Conservation (phyloP, 768 basidiomycete species). For the Neoboletus magnificus region DNA sequence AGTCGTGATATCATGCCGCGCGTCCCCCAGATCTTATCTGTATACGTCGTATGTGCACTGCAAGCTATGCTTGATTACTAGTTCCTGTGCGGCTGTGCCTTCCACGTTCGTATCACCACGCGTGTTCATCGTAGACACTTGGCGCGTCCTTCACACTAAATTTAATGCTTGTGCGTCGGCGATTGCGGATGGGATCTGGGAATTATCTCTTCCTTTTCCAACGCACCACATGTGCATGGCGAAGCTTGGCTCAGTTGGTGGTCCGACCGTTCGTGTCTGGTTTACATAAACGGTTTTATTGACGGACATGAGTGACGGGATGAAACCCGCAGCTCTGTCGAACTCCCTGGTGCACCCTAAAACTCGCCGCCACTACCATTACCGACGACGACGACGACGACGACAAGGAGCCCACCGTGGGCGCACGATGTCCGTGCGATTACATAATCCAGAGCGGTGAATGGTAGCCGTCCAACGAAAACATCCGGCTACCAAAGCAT, state of each 20-base stretch:
- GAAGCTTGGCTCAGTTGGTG: no score
- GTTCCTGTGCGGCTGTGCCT: not conserved
- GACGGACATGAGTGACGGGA: not conserved
- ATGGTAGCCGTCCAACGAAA: constrained; percentile 3
- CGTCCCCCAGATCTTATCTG: not conserved
- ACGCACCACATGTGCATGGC: not conserved
- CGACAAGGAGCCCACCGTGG: not conserved
- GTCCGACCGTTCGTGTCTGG: not conserved
- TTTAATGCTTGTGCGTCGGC: not conserved
- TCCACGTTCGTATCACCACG: no score
- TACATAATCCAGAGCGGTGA: constrained; percentile 13
- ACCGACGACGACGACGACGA: not conserved
- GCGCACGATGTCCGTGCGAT: not conserved
- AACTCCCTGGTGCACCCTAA: no score
- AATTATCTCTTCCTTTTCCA: not conserved
- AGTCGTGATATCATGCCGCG: not conserved
- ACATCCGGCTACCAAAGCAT: not conserved
- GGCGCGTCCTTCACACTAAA: not conserved
- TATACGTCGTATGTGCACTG: no score
- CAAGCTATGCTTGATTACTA: not conserved
- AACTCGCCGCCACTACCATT: not conserved
- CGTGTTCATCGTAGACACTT: no score
- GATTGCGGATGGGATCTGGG: not conserved
- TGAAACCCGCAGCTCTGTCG: not conserved
- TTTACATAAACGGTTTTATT: not conserved